phyloP scores from a whole-genome alignment of 306 rosid genomes.

The Cucurbita pepo region DNA sequence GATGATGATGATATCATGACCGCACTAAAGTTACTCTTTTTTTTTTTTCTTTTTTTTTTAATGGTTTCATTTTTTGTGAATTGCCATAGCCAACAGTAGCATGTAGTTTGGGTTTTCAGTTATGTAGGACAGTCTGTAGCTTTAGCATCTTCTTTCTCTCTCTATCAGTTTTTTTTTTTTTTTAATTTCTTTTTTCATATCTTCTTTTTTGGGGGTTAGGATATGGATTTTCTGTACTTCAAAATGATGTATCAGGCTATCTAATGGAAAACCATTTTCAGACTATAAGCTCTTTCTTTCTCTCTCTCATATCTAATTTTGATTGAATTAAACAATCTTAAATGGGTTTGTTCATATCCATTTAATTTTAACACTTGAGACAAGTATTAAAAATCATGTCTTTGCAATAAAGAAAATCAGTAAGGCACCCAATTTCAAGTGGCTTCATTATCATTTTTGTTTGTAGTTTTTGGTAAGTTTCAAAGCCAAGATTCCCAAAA shows the following conservation, averaged over 20 bases:
- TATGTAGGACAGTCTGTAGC: constrained; percentile 38
- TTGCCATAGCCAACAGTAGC: constrained; percentile 34
- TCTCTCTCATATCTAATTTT: background rate
- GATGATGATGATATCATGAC: constrained; percentile 13
- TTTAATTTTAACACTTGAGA: background rate
- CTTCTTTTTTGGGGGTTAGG: constrained; percentile 28
- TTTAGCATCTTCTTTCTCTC: background rate
- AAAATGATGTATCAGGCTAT: constrained; percentile 43
- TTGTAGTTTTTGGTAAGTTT: background rate
- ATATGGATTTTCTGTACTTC: constrained; percentile 31
- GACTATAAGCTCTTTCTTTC: constrained; percentile 12
- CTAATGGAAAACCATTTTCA: constrained; percentile 42
- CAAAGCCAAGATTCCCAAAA: background rate
- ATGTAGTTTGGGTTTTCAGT: constrained; percentile 38
- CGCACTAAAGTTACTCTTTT: constrained; percentile 30
- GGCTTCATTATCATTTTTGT: background rate
- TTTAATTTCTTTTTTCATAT: constrained; percentile 8
- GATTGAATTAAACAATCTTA: background rate
- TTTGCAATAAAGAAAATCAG: background rate
- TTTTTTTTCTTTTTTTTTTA: background rate
- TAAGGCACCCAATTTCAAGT: background rate
- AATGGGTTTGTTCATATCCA: background rate
- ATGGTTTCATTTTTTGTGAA: constrained; percentile 29
- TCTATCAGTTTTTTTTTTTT: constrained; percentile 2
- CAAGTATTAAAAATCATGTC: background rate